Conservation (phyloP, 2,329 filamentous ascomycete species). For the Penicillium sp. region DNA sequence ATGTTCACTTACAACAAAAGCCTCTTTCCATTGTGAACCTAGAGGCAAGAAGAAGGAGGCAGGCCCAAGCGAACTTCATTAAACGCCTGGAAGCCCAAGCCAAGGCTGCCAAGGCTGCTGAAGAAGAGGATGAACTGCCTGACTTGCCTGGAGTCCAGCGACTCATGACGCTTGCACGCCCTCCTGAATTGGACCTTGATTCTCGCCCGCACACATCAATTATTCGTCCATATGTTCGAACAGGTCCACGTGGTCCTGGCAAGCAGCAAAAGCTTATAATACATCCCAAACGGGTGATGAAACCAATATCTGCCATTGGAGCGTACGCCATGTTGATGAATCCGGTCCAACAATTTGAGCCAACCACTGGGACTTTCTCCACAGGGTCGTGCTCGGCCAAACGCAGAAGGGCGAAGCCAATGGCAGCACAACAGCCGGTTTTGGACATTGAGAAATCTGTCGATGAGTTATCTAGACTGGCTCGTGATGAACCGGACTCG, state of each 20-base stretch:
- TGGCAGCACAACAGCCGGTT: slow-evolving; percentile 1
- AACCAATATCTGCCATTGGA: slow-evolving; percentile 24
- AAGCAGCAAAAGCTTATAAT: background rate
- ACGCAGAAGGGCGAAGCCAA: slow-evolving; percentile 12
- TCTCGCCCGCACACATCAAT: slow-evolving; percentile 25
- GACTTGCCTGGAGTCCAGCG: slow-evolving; percentile 14
- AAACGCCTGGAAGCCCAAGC: slow-evolving; percentile 18
- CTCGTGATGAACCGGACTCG: slow-evolving; percentile 11
- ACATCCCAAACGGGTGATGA: slow-evolving; percentile 17
- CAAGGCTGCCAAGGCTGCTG: background rate
- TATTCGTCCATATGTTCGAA: slow-evolving; percentile 15
- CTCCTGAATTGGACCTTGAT: slow-evolving; percentile 10
- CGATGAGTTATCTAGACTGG: slow-evolving; percentile 30
- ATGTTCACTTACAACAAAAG: slow-evolving; percentile 36
- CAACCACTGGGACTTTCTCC: slow-evolving; percentile 44
- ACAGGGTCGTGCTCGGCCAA: slow-evolving; percentile 33
- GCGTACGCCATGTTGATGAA: slow-evolving; percentile 38
- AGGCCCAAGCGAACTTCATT: slow-evolving; percentile 25
- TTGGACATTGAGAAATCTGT: slow-evolving; percentile 20
- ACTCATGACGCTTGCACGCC: slow-evolving; percentile 29
- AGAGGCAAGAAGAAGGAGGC: slow-evolving; percentile 27
- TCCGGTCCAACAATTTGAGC: slow-evolving; percentile 39
- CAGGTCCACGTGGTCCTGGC: background rate
- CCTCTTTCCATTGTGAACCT: slow-evolving; percentile 29
- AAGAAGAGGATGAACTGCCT: background rate